Percentiles rank a stretch among this genome's conserved stretches.
These are phyloP conservation scores for Pyricularia sp. DNA, from an alignment of 2,329 filamentous ascomycete species.

Conservation along the genomic window DNA sequence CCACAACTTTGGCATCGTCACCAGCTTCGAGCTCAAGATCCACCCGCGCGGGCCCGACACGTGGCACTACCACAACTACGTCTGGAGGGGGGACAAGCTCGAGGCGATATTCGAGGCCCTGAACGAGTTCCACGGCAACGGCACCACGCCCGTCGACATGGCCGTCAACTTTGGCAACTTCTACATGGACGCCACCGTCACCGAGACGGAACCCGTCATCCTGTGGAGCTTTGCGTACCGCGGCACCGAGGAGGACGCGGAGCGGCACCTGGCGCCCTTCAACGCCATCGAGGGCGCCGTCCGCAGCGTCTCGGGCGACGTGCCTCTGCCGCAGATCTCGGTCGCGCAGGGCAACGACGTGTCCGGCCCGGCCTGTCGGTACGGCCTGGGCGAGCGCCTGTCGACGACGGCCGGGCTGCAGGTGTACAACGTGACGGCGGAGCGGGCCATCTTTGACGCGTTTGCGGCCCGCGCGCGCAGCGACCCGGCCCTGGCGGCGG, in stretches of 20 bases:
- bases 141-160: not conserved
- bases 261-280: not conserved
- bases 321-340: too few relatives aligned
- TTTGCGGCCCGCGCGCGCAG: not conserved
- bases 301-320: too few relatives aligned
- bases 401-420: not conserved
- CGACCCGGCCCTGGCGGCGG: not conserved
- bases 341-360: too few relatives aligned
- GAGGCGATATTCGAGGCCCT: not conserved
- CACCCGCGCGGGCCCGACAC: conserved; percentile 15
- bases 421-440: not conserved
- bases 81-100: not conserved
- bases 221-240: not conserved
- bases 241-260: not conserved
- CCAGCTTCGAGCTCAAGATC: conserved; percentile 29
- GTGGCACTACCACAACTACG: not conserved
- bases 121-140: not conserved
- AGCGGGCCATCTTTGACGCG: not conserved
- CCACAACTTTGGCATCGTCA: conserved; percentile 45
- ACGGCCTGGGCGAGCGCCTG: not conserved
- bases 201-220: not conserved
- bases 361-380: not conserved
- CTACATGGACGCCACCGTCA: not conserved
- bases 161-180: not conserved
- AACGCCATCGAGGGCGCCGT: too few relatives aligned